Percentiles rank a stretch among this genome's conserved stretches.
These are phyloP conservation scores for Alternaria burnsii DNA, from an alignment of 2,329 filamentous ascomycete species.

Conservation along the genomic window DNA sequence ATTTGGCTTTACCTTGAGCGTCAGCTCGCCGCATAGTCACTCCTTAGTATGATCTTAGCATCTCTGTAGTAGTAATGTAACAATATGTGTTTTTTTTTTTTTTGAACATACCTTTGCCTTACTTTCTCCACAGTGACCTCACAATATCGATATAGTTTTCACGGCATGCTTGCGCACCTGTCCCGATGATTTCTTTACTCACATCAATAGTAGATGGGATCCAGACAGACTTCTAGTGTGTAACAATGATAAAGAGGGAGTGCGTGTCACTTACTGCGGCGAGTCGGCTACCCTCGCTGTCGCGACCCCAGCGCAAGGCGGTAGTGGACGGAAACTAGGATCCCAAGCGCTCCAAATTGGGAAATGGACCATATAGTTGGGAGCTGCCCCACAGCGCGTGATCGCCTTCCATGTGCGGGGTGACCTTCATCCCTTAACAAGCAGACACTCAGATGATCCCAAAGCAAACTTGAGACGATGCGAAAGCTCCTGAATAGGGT, in stretches of 20 bases:
- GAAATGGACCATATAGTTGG: constrained; percentile 14
- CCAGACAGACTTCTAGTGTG: neutral
- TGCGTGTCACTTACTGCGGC: neutral
- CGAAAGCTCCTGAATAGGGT: neutral
- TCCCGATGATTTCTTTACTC: no score
- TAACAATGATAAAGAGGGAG: neutral
- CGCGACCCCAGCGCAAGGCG: neutral
- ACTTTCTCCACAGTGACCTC: neutral
- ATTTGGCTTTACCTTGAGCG: constrained; percentile 13
- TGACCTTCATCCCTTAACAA: constrained; percentile 1
- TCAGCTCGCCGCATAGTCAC: constrained; percentile 12
- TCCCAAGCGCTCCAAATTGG: neutral
- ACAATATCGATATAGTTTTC: neutral
- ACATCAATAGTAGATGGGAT: rapidly evolving
- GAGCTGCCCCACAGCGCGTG: constrained; percentile 16
- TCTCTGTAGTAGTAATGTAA: constrained; percentile 12
- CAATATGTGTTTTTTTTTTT: constrained; percentile 4
- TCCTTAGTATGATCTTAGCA: constrained; percentile 15
- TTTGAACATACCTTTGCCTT: neutral
- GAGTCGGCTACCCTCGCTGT: neutral
- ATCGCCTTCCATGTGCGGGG: constrained; percentile 8
- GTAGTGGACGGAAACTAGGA: constrained; percentile 2
- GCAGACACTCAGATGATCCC: neutral
- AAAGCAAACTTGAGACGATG: neutral
- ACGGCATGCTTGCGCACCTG: no score